Evolutionary conservation across 805 yeast genomes (phyloP).

Genomic region (Zygoascus bituminiphila): DNA sequence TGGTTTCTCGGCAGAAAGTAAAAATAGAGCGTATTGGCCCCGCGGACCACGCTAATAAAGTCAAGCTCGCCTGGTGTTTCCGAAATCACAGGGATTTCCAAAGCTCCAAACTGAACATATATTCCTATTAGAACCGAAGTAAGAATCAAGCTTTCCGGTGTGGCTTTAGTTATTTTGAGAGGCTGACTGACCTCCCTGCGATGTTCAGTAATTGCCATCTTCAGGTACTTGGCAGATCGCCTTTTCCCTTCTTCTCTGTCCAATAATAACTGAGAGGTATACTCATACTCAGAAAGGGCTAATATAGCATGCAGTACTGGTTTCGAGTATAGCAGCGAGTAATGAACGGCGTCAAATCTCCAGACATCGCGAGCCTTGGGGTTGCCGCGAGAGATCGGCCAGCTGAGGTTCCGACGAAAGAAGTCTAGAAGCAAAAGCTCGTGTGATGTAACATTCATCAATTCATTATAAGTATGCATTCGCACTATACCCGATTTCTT

Average conservation of each 20-base stretch:
- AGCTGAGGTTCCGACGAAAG: not conserved
- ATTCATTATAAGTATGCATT: not conserved
- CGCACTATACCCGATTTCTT: too few relatives aligned
- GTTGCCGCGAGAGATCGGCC: conserved; percentile 1
- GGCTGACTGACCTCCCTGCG: not conserved
- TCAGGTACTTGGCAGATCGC: not conserved
- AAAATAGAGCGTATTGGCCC: not conserved
- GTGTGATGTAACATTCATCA: not conserved
- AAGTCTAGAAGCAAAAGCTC: not conserved
- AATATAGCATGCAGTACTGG: not conserved
- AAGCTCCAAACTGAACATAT: not conserved
- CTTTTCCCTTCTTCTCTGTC: not conserved
- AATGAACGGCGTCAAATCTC: not conserved
- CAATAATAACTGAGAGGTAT: not conserved
- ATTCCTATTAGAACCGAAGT: not conserved
- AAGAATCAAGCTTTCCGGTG: not conserved
- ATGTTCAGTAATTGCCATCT: not conserved
- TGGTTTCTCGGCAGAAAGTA: not conserved
- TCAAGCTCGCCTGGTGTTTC: not conserved
- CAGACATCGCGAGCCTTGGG: not conserved
- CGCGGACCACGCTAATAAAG: not conserved
- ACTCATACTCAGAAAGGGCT: not conserved
- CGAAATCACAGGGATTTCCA: not conserved
- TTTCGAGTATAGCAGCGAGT: not conserved
- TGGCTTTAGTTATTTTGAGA: not conserved